Evolutionary conservation across 2,329 filamentous ascomycete species (phyloP).

Genomic region (Rachicladosporium sp.): DNA sequence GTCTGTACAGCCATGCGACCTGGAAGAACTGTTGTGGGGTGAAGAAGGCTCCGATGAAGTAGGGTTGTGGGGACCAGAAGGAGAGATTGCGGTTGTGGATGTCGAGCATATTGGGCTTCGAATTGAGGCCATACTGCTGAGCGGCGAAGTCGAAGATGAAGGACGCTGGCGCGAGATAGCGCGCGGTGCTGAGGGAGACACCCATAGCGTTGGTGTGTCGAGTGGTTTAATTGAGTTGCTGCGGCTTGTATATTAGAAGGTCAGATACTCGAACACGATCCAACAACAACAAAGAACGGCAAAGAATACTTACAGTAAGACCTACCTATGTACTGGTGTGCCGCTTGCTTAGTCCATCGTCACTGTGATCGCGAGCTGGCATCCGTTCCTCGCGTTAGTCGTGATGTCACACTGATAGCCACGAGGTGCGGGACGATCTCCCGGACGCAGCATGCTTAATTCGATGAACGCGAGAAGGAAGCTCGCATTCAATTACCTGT

Average conservation of each 20-base stretch:
- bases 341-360: too few species aligned
- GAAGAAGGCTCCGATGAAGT: slow-evolving; percentile 49
- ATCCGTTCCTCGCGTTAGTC: too few species aligned
- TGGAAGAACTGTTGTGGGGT: slow-evolving; percentile 50
- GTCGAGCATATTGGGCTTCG: slow-evolving; percentile 46
- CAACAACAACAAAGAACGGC: background rate
- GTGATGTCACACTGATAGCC: too few species aligned
- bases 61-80: slow-evolving; percentile 47
- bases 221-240: background rate
- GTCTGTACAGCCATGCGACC: slow-evolving; percentile 44
- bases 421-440: too few species aligned
- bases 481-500: too few species aligned
- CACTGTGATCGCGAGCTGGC: too few species aligned
- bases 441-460: too few species aligned
- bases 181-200: slow-evolving; percentile 41
- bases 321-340: too few species aligned
- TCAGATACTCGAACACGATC: background rate
- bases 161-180: slow-evolving; percentile 41
- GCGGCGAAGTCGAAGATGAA: slow-evolving; percentile 46
- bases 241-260: background rate
- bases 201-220: slow-evolving; percentile 30
- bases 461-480: too few species aligned
- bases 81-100: slow-evolving; percentile 46
- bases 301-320: background rate
- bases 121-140: slow-evolving; percentile 48